phyloP scores from a whole-genome alignment of 1,284 basidiomycete species.

The Cutaneotrichosporon sp. region DNA sequence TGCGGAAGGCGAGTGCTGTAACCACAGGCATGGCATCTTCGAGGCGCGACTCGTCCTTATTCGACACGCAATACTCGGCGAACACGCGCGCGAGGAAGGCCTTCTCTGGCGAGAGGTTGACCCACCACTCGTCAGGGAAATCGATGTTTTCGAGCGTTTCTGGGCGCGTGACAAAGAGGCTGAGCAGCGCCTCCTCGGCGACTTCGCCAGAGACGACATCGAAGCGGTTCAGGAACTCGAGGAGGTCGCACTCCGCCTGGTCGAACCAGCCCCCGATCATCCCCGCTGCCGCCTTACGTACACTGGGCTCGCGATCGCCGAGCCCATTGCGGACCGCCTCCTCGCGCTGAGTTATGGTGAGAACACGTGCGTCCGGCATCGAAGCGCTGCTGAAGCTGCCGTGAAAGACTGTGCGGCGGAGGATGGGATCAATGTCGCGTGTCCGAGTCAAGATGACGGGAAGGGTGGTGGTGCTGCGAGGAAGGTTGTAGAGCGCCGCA shows the following conservation, averaged over 20 bases:
- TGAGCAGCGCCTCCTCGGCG: conserved; percentile 66
- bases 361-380: conserved; percentile 65
- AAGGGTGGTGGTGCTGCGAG: conserved; percentile 63
- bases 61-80: conserved; percentile 71
- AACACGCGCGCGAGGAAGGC: conserved; percentile 82
- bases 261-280: conserved; percentile 78
- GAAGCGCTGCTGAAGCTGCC: conserved; percentile 59
- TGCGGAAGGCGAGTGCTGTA: conserved; percentile 80
- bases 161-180: conserved; percentile 63
- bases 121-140: conserved; percentile 75
- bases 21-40: conserved; percentile 82
- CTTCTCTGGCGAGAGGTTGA: conserved; percentile 71
- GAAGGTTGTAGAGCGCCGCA: conserved; percentile 77
- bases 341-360: conserved; percentile 75
- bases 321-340: conserved; percentile 75
- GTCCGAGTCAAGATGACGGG: conserved; percentile 73
- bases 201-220: conserved; percentile 62
- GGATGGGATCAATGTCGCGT: conserved; percentile 78
- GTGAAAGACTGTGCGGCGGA: conserved; percentile 78
- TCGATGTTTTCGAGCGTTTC: conserved; percentile 66
- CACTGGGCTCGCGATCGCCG: conserved; percentile 80
- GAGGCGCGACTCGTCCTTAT: conserved; percentile 66
- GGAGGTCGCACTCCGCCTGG: conserved; percentile 57
- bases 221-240: conserved; percentile 62
- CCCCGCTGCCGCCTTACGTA: conserved; percentile 73